Evolutionary conservation across 2,329 filamentous ascomycete species (phyloP).

Genomic region (Sporothrix curviconia): DNA sequence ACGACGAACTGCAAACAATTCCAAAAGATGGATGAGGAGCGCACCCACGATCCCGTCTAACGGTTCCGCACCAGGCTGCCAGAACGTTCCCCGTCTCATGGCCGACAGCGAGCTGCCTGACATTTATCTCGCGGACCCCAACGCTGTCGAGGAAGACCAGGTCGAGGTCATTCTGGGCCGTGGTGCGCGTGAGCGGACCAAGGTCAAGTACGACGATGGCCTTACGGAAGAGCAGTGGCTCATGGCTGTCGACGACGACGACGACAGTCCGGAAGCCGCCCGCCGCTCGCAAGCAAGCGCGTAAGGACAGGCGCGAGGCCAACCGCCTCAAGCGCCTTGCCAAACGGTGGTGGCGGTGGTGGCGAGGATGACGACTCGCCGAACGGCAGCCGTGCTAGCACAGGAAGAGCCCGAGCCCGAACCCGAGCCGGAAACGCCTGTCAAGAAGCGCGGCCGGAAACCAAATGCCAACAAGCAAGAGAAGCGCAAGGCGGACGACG

Average conservation of each 20-base stretch:
- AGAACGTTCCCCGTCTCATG: conserved; percentile 71
- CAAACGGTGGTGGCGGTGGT: conserved; percentile 21
- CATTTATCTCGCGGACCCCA: conserved; percentile 85
- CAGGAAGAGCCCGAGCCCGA: conserved; percentile 52
- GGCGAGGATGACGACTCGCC: conserved; percentile 61
- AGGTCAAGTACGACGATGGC: conserved; percentile 93
- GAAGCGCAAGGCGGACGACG: conserved; percentile 82
- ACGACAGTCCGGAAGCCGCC: conserved; percentile 91
- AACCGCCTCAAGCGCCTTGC: conserved; percentile 63
- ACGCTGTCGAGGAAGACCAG: conserved; percentile 72
- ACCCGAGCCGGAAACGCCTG: conserved; percentile 51
- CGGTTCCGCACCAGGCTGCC: conserved; percentile 57
- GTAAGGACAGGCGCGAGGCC: conserved; percentile 68
- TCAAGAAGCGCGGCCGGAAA: conserved; percentile 82
- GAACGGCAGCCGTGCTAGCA: conserved; percentile 70
- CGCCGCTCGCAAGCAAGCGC: conserved; percentile 79
- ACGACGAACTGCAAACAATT: conserved; percentile 72
- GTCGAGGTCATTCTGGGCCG: conserved; percentile 72
- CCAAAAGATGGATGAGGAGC: conserved; percentile 75
- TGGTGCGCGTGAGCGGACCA: conserved; percentile 88
- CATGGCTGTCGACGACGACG: conserved; percentile 93
- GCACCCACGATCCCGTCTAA: conserved; percentile 61
- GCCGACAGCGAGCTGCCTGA: conserved; percentile 83
- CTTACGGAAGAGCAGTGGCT: conserved; percentile 99
- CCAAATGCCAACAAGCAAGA: conserved; percentile 61